These are phyloP conservation scores for Pulveroboletus sp. DNA, from an alignment of 768 basidiomycete genomes.

Conservation along the genomic window DNA sequence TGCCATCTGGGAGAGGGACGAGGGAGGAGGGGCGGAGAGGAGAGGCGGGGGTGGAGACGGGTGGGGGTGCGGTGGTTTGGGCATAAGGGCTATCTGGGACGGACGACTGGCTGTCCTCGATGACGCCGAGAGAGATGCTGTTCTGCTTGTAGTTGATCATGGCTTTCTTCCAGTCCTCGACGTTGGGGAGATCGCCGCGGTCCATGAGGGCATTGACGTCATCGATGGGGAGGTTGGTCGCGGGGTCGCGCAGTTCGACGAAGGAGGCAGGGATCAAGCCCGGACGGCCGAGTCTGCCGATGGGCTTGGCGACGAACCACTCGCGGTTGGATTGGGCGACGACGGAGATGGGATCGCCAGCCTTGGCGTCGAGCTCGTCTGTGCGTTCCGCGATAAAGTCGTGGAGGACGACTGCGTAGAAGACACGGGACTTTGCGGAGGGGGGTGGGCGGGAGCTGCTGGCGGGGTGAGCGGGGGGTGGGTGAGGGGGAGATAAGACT, in stretches of 20 bases:
- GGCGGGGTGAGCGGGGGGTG: slow-evolving; percentile 23
- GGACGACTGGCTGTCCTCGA: slow-evolving; percentile 58
- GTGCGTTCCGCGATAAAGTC: slow-evolving; percentile 94
- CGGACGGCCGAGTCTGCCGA: slow-evolving; percentile 89
- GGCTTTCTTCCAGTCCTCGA: slow-evolving; percentile 99
- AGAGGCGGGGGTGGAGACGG: slow-evolving; percentile 8
- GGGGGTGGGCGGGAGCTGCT: slow-evolving; percentile 33
- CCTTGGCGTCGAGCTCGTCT: slow-evolving; percentile 93
- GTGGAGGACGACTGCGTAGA: slow-evolving; percentile 93
- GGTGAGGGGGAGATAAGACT: slow-evolving; percentile 24
- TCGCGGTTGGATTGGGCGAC: slow-evolving; percentile 99
- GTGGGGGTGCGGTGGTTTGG: slow-evolving; percentile 17
- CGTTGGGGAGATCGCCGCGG: slow-evolving; percentile 82
- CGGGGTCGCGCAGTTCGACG: slow-evolving; percentile 92
- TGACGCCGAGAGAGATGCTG: slow-evolving; percentile 89
- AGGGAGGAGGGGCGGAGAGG: slow-evolving; percentile 36
- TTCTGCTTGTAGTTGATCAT: slow-evolving; percentile 95
- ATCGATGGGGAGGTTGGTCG: slow-evolving; percentile 72
- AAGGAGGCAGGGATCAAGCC: slow-evolving; percentile 97
- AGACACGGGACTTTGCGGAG: slow-evolving; percentile 53
- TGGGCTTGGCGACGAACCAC: slow-evolving; percentile 99
- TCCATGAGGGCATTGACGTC: slow-evolving; percentile 80
- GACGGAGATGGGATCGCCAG: slow-evolving; percentile 91
- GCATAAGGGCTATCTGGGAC: slow-evolving; percentile 43
- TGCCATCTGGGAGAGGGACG: slow-evolving; percentile 69